Base-by-base conservation (phyloP, 192 early-diverging fungal species). In the Gorgonomyces haynaldii region DNA sequence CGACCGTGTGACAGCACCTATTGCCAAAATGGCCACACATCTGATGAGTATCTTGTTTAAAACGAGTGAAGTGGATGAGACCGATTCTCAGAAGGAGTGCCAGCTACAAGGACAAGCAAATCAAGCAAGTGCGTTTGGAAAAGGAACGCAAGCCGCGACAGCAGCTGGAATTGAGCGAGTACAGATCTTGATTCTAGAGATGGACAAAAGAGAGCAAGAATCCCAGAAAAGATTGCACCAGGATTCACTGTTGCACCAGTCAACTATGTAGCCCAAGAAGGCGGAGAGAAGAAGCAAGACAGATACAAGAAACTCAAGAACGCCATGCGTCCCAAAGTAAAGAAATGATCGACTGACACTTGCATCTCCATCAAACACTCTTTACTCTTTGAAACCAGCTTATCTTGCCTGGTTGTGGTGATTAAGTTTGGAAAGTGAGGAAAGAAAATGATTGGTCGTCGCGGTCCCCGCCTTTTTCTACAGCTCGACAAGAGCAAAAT, bases 61-160 rank as follows among this genome's bases (percentile, higher is more conserved):
- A n/a, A n/a, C n/a, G n/a, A n/a, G n/a, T n/a, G n/a, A n/a, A 21
- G 44, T 94, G 88, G 88, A 86, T 82, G 56, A 72, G 91, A 29
- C 84, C 87, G 28, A 83, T 94, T 29, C 56, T 91, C 28, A 76
- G 81, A 4, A 74, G 86, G 39, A 85, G 82, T 52, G 63, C 74
- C 19, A 77, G 81, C 54, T 88, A 88, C 61, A 49, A 36, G 35
- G 23, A 49, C 32, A 34, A 34, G 28, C n/a, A 49, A 15, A 23
- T 49, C 10, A 13, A 15, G 8, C 15, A 49, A 36, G 32, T 26
- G 19, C n/a, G 46, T n/a, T 49, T 26, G n/a, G 25, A 49, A 28
- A 13, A 23, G 15, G 2, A 15, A 43, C 42, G 23, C 8, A n/a
- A n/a, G n/a, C n/a, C n/a, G n/a, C n/a, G n/a, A n/a, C n/a, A n/a